Conservation (phyloP, 2,329 filamentous ascomycete species). For the Aspergillus pseudonomiae region DNA sequence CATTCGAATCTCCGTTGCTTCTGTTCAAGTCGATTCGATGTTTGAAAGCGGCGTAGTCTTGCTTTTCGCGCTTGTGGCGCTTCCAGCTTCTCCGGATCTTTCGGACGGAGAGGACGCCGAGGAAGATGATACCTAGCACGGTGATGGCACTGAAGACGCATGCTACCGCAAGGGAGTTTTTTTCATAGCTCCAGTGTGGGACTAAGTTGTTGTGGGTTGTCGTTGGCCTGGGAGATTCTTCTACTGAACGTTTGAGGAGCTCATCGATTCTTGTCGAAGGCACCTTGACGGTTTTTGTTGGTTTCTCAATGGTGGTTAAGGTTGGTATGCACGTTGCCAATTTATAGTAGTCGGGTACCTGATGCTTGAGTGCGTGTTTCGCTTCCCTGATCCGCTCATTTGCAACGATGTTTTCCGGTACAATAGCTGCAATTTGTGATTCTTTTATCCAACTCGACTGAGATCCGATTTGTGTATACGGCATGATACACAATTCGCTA, state of each 20-base stretch:
- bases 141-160: constrained; percentile 27
- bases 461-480: not conserved
- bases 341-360: too few relatives aligned
- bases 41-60: constrained; percentile 20
- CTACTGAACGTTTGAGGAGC: not conserved
- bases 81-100: constrained; percentile 21
- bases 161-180: constrained; percentile 32
- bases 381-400: not conserved
- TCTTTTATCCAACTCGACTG: not conserved
- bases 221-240: not conserved
- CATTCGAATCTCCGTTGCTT: not conserved
- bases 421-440: not conserved
- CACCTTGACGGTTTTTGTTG: not conserved
- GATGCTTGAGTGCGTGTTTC: not conserved
- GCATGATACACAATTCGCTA: not conserved
- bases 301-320: not conserved
- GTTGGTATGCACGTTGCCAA: not conserved
- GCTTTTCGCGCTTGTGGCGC: constrained; percentile 16
- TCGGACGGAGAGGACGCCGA: constrained; percentile 26
- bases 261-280: not conserved
- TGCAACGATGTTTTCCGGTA: not conserved
- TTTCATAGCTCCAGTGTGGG: constrained; percentile 23
- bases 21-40: constrained; percentile 13
- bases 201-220: constrained; percentile 11
- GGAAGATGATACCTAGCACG: constrained; percentile 23